Evolutionary conservation across 148 eudicot genomes (phyloP), one percentile per base, ranked within the genome.

Genomic region (Persicaria maculosa): DNA sequence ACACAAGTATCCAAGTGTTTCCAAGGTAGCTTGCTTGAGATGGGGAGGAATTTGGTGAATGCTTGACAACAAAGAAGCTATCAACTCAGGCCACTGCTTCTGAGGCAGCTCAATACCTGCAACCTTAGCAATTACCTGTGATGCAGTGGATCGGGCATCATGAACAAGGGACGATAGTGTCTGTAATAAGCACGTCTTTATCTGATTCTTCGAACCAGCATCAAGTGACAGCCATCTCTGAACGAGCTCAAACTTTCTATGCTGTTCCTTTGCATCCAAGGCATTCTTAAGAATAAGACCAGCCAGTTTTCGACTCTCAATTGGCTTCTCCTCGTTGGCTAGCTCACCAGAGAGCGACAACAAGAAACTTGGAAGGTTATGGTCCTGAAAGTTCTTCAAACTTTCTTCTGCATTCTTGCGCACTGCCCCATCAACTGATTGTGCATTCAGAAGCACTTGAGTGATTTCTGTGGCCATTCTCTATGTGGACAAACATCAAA

Each of bases 91-190:
- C 98, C 98, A 93, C 76, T 91, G 97, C 79, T 90, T 93, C 77
- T 93, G 97, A 4, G 98, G 98, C 72, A 93, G 76, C 78, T 93
- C 97, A 79, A 93, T 93, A 50, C 98, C 95, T 2, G 98, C 98
- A 74, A 93, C 91, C 87, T 93, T 93, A 17, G 98, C 98, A 82
- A 93, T 78, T 57, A 93, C 98, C 79, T 93, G 98, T 57, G 98
- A 93, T 47, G 98, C 97, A 77, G 97, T 93, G 47, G 98, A 91
- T 47, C 96, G 85, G 55, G 97, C 98, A 74, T 94, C 98, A 61
- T 88, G 80, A 9, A 83, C 91, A 70, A 76, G 88, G 47, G 98
- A 94, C 43, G 96, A 76, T 40, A 91, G 83, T 68, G 98, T 87
- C 86, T 94, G 96, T 55, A 94, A 78, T 85, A 94, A 84, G 80